Evolutionary conservation across 2,329 filamentous ascomycete species (phyloP).

Genomic region (Macrophomina pseudophaseolina): DNA sequence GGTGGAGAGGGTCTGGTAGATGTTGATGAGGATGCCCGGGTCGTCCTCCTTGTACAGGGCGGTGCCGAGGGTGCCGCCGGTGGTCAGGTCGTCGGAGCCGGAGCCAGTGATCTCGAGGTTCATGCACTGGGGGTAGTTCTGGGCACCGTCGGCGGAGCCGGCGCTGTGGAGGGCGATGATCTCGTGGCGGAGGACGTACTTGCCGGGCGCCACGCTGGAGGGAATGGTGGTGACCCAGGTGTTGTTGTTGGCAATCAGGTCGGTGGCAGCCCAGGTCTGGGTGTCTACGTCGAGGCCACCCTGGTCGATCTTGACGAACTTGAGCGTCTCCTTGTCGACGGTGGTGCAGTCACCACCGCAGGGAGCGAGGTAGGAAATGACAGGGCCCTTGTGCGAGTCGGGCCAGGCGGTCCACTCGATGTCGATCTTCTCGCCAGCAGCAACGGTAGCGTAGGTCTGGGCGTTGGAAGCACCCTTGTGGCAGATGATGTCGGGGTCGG

Average conservation of each 20-base stretch:
- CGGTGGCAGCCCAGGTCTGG: slow-evolving; percentile 61
- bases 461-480: slow-evolving; percentile 63
- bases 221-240: slow-evolving; percentile 60
- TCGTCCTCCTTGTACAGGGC: slow-evolving; percentile 63
- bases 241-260: slow-evolving; percentile 55
- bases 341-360: slow-evolving; percentile 61
- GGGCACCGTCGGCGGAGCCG: slow-evolving; percentile 48
- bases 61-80: slow-evolving; percentile 57
- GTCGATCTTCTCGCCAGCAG: slow-evolving; percentile 64
- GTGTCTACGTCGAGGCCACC: slow-evolving; percentile 56
- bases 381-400: slow-evolving; percentile 66
- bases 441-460: slow-evolving; percentile 58
- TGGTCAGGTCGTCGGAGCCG: slow-evolving; percentile 52
- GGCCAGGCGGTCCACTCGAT: slow-evolving; percentile 71
- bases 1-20: slow-evolving; percentile 56
- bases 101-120: slow-evolving; percentile 65
- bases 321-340: slow-evolving; percentile 58
- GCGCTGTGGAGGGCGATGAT: slow-evolving; percentile 65
- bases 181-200: slow-evolving; percentile 66
- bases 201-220: slow-evolving; percentile 57
- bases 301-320: slow-evolving; percentile 69
- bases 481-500: slow-evolving; percentile 63
- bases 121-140: slow-evolving; percentile 57
- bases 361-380: slow-evolving; percentile 68
- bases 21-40: slow-evolving; percentile 64